Conservation (phyloP, 2,329 filamentous ascomycete genomes). For the Bipolaris victoriae region DNA sequence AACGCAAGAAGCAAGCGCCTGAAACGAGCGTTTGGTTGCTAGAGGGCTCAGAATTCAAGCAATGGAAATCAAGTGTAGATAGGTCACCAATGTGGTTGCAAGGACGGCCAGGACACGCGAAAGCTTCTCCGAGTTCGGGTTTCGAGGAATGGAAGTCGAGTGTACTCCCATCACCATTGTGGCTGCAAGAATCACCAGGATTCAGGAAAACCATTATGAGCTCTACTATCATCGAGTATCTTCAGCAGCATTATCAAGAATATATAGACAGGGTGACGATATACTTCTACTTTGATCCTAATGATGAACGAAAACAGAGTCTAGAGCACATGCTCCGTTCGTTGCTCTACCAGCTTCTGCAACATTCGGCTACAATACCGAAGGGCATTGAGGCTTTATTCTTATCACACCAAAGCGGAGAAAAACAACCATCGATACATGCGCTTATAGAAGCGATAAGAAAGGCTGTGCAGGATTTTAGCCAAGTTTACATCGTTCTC, state of each 20-base stretch:
- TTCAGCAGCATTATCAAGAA: conserved; percentile 13
- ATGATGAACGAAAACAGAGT: conserved; percentile 44
- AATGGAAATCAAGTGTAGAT: conserved; percentile 41
- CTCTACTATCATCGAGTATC: conserved; percentile 45
- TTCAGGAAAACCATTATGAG: conserved; percentile 53
- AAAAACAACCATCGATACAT: conserved; percentile 28
- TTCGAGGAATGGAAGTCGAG: conserved; percentile 46
- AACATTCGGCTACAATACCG: conserved; percentile 18
- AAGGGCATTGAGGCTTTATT: conserved; percentile 32
- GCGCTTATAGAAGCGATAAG: conserved; percentile 30
- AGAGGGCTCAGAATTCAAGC: conserved; percentile 24
- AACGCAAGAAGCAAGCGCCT: conserved; percentile 36
- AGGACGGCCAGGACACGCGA: conserved; percentile 43
- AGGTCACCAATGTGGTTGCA: conserved; percentile 48
- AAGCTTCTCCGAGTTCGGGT: too few species aligned
- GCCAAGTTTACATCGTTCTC: conserved; percentile 27
- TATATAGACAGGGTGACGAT: background rate
- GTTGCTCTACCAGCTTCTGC: conserved; percentile 46
- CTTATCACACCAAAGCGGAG: conserved; percentile 27
- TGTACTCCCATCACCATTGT: conserved; percentile 39
- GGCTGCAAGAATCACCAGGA: conserved; percentile 51
- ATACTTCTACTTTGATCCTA: conserved; percentile 48
- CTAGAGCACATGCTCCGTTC: conserved; percentile 48
- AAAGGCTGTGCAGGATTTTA: conserved; percentile 23
- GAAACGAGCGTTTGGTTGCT: conserved; percentile 49